Percentiles rank a stretch among this genome's conserved stretches.
Evolutionary conservation across 164 flowering plant species (phyloP).

Genomic region (Akebia trifoliata): DNA sequence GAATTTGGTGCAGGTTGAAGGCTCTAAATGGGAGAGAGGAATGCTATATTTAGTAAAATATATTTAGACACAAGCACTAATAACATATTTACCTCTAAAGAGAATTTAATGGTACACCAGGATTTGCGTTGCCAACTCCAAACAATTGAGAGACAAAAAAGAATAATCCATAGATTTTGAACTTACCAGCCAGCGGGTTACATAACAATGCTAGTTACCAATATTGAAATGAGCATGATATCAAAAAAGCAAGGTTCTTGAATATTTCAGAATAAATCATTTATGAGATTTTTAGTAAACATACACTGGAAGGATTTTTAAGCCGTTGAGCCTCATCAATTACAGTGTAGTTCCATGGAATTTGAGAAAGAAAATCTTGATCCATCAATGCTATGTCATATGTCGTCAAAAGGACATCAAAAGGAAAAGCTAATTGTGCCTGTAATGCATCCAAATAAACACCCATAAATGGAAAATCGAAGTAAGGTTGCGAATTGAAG

Average conservation of each 20-base stretch:
- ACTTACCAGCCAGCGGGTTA: neutral
- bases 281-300: slow-evolving; percentile 19
- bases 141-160: neutral
- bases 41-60: too few species aligned
- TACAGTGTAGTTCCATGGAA: slow-evolving; percentile 80
- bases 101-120: neutral
- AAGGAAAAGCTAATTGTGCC: slow-evolving; percentile 47
- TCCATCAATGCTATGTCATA: slow-evolving; percentile 85
- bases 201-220: neutral
- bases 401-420: slow-evolving; percentile 83
- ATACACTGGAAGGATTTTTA: slow-evolving; percentile 92
- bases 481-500: too few species aligned
- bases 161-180: neutral
- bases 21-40: neutral
- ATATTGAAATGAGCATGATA: neutral
- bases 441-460: slow-evolving; percentile 21
- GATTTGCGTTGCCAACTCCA: too few species aligned
- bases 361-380: slow-evolving; percentile 85
- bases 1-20: neutral
- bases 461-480: neutral
- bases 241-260: slow-evolving; percentile 5
- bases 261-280: neutral
- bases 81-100: too few species aligned
- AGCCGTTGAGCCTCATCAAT: slow-evolving; percentile 96
- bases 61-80: too few species aligned